These are phyloP conservation scores for Mucor plumbeus DNA, from an alignment of 371 early-diverging fungal genomes.

Conservation along the genomic window DNA sequence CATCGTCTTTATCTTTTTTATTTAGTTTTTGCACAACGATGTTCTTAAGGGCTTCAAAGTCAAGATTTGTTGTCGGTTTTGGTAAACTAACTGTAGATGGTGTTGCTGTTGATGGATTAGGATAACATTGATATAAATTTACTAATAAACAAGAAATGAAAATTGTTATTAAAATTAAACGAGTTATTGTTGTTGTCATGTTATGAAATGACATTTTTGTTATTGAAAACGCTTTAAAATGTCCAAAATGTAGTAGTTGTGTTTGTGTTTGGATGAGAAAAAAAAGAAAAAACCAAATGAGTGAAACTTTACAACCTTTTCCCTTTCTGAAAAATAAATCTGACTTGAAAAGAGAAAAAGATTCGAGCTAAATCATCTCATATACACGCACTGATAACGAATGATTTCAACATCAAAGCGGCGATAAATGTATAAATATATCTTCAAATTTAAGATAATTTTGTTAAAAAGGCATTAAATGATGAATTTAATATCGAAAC, in stretches of 20 bases:
- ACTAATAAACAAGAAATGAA: not conserved
- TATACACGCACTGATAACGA: not conserved
- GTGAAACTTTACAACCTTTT: too few species aligned
- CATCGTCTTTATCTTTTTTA: not conserved
- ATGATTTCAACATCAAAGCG: slow-evolving; percentile 14
- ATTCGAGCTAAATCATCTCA: slow-evolving; percentile 7
- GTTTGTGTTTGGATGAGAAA: slow-evolving; percentile 1
- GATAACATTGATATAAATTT: not conserved
- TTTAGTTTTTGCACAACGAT: not conserved
- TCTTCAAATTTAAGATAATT: not conserved
- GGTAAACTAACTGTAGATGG: not conserved
- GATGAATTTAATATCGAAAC: too few species aligned
- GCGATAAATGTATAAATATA: slow-evolving; percentile 7
- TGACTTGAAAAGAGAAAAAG: slow-evolving; percentile 11
- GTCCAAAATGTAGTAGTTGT: not conserved
- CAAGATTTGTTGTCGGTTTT: not conserved
- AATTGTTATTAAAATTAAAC: not conserved
- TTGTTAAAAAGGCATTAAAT: too few species aligned
- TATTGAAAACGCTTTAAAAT: not conserved
- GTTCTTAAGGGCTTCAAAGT: not conserved
- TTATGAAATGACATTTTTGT: not conserved
- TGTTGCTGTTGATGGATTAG: not conserved
- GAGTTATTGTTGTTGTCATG: slow-evolving; percentile 5
- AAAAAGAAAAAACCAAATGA: slow-evolving; percentile 1
- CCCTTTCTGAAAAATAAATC: not conserved